These are phyloP conservation scores for Flagelloscypha sp. DNA, from an alignment of 768 basidiomycete genomes.

Conservation along the genomic window DNA sequence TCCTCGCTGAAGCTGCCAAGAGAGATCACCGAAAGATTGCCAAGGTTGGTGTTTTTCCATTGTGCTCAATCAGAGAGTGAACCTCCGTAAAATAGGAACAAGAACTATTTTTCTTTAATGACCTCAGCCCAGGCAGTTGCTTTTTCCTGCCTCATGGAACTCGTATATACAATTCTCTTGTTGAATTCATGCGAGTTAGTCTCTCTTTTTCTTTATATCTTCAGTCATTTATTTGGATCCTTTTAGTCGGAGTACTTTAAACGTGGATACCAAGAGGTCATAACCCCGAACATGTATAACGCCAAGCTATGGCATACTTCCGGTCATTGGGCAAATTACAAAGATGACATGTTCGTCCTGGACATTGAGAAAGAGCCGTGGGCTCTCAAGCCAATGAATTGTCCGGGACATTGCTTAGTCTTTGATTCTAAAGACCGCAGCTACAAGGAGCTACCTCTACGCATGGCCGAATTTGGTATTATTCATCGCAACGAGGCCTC, in stretches of 20 bases:
- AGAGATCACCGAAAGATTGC: conserved; percentile 96
- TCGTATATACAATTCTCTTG: conserved; percentile 88
- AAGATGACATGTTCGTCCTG: conserved; percentile 94
- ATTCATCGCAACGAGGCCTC: conserved; percentile 95
- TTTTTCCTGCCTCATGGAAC: conserved; percentile 98
- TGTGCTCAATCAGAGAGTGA: conserved; percentile 4
- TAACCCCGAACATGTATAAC: conserved; percentile 97
- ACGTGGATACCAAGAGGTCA: conserved; percentile 96
- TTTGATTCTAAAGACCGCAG: conserved; percentile 91
- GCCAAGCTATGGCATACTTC: conserved; percentile 96
- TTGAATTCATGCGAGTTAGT: conserved; percentile 82
- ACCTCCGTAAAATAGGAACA: conserved; percentile 58
- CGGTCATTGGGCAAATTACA: conserved; percentile 97
- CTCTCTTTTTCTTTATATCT: conserved; percentile 4
- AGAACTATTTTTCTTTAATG: conserved; percentile 98
- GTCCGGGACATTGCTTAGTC: conserved; percentile 93
- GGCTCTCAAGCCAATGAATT: conserved; percentile 99
- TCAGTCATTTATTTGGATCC: conserved; percentile 5
- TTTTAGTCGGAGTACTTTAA: conserved; percentile 82
- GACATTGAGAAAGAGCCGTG: conserved; percentile 95
- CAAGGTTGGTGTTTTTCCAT: conserved; percentile 36
- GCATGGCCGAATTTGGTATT: conserved; percentile 98
- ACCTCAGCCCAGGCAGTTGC: conserved; percentile 86
- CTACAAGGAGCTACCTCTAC: conserved; percentile 92
- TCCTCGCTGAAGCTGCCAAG: conserved; percentile 96